Evolutionary conservation across 176 grass and related monocot species (phyloP).

Genomic region (Paspalum vaginatum): DNA sequence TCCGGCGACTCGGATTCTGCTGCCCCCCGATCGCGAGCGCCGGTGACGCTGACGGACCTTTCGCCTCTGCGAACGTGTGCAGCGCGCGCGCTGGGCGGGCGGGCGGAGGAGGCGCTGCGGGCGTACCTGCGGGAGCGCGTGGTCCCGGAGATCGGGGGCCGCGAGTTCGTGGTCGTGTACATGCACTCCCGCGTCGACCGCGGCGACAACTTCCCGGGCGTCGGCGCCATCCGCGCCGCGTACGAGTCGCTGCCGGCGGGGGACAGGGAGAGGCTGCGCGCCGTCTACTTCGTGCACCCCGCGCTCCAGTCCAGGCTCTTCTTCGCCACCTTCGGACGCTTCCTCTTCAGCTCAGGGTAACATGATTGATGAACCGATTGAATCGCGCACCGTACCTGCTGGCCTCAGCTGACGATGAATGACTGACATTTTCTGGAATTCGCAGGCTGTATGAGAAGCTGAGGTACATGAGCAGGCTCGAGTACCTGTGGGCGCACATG

Average conservation of each 20-base stretch:
- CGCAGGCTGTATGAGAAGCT: constrained; percentile 75
- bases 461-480: constrained; percentile 73
- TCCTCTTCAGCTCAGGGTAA: constrained; percentile 84
- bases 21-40: not conserved
- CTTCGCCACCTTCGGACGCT: constrained; percentile 76
- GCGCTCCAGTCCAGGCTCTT: constrained; percentile 86
- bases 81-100: constrained; percentile 63
- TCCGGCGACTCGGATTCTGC: not conserved
- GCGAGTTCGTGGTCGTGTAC: constrained; percentile 74
- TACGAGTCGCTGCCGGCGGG: constrained; percentile 59
- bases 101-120: constrained; percentile 56
- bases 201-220: constrained; percentile 69
- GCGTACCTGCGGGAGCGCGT: constrained; percentile 46
- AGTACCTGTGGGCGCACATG: constrained; percentile 81
- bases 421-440: no score
- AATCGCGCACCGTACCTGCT: no score
- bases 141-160: constrained; percentile 53
- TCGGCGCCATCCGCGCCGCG: constrained; percentile 59
- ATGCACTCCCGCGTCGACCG: constrained; percentile 73
- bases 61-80: no score
- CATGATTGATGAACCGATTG: no score
- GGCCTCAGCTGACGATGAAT: no score
- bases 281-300: constrained; percentile 91
- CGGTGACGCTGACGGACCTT: not conserved
- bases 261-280: constrained; percentile 52